phyloP scores from a whole-genome alignment of 441 rosid species.

The Populus hybrid region DNA sequence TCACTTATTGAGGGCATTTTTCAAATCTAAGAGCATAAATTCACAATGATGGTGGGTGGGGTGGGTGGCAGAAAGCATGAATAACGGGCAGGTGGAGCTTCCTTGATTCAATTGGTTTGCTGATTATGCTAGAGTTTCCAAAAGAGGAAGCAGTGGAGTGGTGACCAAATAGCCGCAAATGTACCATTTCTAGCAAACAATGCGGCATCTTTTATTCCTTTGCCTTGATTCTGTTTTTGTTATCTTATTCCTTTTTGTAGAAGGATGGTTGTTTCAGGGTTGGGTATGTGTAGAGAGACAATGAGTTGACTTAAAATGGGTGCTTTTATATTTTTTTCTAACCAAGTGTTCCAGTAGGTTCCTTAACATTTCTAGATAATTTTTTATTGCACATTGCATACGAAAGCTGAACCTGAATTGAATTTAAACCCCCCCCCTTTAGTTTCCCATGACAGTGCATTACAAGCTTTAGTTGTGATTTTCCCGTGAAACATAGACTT shows the following conservation, averaged over 20 bases:
- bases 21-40: constrained; percentile 23
- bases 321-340: constrained; percentile 13
- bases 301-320: constrained; percentile 20
- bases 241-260: constrained; percentile 22
- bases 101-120: constrained; percentile 17
- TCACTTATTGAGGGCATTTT: constrained; percentile 22
- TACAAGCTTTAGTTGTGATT: neutral
- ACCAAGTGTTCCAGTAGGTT: constrained; percentile 1
- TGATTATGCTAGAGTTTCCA: constrained; percentile 21
- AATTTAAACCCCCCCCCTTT: neutral
- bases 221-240: constrained; percentile 16
- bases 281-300: constrained; percentile 33
- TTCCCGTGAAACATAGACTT: neutral
- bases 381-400: neutral
- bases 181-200: constrained; percentile 36
- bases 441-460: neutral
- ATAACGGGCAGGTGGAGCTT: constrained; percentile 27
- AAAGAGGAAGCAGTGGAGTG: constrained; percentile 24
- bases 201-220: constrained; percentile 23
- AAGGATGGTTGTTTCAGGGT: constrained; percentile 20
- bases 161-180: constrained; percentile 21
- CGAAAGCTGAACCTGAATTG: neutral
- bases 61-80: constrained; percentile 24
- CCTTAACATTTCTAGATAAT: neutral
- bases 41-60: constrained; percentile 2